Percentiles rank a stretch among this genome's conserved stretches.
Evolutionary conservation across 176 grass and related monocot genomes (phyloP).

Genomic region (Eleusine coracana): DNA sequence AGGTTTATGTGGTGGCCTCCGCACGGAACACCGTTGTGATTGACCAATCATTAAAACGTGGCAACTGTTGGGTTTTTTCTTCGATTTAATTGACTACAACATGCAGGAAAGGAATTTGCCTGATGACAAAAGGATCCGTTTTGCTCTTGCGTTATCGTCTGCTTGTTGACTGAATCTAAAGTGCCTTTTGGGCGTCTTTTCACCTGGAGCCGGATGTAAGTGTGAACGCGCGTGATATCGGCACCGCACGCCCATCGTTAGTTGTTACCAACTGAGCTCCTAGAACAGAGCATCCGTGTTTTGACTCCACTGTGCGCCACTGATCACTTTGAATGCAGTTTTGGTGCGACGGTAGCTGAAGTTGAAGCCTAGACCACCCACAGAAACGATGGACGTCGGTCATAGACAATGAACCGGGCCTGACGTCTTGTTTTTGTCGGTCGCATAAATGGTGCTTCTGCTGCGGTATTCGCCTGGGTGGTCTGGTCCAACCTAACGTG

Average conservation of each 20-base stretch:
- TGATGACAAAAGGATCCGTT: background rate
- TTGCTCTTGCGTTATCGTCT: background rate
- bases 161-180: background rate
- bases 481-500: conserved; percentile 35
- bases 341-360: conserved; percentile 35
- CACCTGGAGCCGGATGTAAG: background rate
- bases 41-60: conserved; percentile 43
- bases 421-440: conserved; percentile 1
- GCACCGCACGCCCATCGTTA: conserved; percentile 8
- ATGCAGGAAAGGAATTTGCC: conserved; percentile 20
- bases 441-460: conserved; percentile 39
- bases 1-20: conserved; percentile 26
- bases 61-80: background rate
- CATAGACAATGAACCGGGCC: conserved; percentile 24
- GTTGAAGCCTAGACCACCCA: background rate
- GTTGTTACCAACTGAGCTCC: conserved; percentile 25
- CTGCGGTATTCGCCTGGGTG: conserved; percentile 8
- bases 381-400: background rate
- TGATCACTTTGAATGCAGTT: conserved; percentile 39
- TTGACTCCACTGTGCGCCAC: background rate
- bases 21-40: background rate
- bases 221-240: conserved; percentile 13
- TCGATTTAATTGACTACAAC: conserved; percentile 16
- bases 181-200: conserved; percentile 3
- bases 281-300: conserved; percentile 17